Evolutionary conservation across 2,329 filamentous ascomycete genomes (phyloP).

Genomic region (Dichotomopilus funicola): DNA sequence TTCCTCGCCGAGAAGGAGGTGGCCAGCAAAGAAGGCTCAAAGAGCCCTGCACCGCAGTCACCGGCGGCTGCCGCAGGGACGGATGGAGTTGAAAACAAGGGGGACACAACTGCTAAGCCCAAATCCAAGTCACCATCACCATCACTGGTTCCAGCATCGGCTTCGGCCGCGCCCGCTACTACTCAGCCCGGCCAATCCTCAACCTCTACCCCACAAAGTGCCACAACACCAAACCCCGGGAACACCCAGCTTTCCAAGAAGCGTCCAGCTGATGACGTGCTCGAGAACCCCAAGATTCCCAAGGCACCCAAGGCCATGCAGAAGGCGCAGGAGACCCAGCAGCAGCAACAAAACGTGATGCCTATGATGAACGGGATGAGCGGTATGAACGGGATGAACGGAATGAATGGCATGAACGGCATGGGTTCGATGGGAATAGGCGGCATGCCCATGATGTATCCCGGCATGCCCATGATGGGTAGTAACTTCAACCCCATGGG

Average conservation of each 20-base stretch:
- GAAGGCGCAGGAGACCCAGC: slow-evolving; percentile 34
- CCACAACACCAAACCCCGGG: slow-evolving; percentile 23
- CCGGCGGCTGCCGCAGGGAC: slow-evolving; percentile 24
- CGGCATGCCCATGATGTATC: slow-evolving; percentile 36
- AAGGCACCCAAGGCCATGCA: slow-evolving; percentile 62
- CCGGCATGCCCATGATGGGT: slow-evolving; percentile 34
- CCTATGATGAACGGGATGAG: slow-evolving; percentile 39
- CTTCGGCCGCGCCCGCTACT: slow-evolving; percentile 24
- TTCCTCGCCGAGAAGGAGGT: slow-evolving; percentile 50
- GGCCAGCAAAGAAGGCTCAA: slow-evolving; percentile 40
- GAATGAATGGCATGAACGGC: slow-evolving; percentile 30
- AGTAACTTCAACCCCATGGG: slow-evolving; percentile 18
- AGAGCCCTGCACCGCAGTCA: slow-evolving; percentile 28
- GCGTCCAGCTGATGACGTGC: slow-evolving; percentile 68
- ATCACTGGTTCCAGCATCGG: slow-evolving; percentile 14
- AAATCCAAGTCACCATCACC: slow-evolving; percentile 29
- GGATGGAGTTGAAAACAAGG: slow-evolving; percentile 32
- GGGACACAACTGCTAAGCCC: slow-evolving; percentile 29
- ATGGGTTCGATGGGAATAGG: slow-evolving; percentile 20
- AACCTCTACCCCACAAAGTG: slow-evolving; percentile 26
- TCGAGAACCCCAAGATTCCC: slow-evolving; percentile 58
- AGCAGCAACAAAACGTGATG: slow-evolving; percentile 34
- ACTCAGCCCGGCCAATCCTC: slow-evolving; percentile 26
- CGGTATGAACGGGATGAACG: slow-evolving; percentile 23
- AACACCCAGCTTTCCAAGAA: slow-evolving; percentile 55